Evolutionary conservation across 225 moss, liverwort and hornwort genomes (phyloP).

Genomic region (Climacium dendroides): DNA sequence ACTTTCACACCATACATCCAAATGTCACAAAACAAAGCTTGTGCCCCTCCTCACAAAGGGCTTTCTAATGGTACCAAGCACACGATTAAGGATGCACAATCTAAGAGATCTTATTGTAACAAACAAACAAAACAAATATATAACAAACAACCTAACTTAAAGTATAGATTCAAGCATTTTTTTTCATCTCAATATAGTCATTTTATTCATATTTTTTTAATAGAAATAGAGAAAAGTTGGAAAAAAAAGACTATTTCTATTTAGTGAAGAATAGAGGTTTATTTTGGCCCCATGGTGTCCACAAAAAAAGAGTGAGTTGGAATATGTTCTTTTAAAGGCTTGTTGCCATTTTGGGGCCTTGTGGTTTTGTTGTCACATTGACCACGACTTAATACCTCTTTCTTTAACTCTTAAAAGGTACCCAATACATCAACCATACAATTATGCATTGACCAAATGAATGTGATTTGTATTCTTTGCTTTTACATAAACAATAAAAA

Average conservation of each 20-base stretch:
- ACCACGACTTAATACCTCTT: neutral
- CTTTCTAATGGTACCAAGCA: too few relatives aligned
- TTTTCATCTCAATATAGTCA: neutral
- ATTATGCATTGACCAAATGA: neutral
- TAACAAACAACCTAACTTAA: too few relatives aligned
- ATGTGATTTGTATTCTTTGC: neutral
- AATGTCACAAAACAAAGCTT: too few relatives aligned
- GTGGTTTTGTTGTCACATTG: neutral
- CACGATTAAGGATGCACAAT: too few relatives aligned
- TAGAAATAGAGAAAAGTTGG: neutral
- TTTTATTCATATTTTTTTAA: neutral
- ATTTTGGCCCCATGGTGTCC: neutral
- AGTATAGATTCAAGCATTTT: too few relatives aligned
- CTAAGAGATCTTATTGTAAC: too few relatives aligned
- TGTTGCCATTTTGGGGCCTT: neutral
- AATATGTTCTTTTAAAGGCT: neutral
- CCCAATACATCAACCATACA: neutral
- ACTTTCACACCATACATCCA: too few relatives aligned
- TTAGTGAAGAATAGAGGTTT: accelerated
- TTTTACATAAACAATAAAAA: neutral
- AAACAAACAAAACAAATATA: too few relatives aligned
- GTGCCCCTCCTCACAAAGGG: too few relatives aligned
- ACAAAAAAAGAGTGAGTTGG: accelerated
- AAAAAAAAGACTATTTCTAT: too few relatives aligned
- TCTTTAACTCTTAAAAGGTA: neutral